Evolutionary conservation across 1,284 basidiomycete species (phyloP).

Genomic region (Puccinia polysora): DNA sequence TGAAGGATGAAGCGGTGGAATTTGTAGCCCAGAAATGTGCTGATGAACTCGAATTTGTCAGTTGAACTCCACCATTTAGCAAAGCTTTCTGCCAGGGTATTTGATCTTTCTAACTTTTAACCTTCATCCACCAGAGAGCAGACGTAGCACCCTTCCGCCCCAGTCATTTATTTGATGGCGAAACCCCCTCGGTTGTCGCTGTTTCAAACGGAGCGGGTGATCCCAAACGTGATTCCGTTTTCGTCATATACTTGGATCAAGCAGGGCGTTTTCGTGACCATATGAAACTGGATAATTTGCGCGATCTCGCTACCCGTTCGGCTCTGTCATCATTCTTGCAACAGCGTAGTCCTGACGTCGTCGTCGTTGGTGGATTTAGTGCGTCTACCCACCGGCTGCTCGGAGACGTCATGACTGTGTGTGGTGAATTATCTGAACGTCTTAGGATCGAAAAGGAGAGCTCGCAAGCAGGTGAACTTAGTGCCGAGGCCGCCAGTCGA

Average conservation of each 20-base stretch:
- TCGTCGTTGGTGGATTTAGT: conserved; percentile 73
- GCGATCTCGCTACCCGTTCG: conserved; percentile 45
- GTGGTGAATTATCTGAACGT: conserved; percentile 45
- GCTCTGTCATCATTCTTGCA: conserved; percentile 73
- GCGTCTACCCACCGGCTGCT: conserved; percentile 47
- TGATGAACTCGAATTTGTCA: conserved; percentile 66
- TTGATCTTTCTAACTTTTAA: conserved; percentile 34
- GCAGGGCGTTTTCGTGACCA: conserved; percentile 82
- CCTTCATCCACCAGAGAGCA: conserved; percentile 51
- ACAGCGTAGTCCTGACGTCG: conserved; percentile 76
- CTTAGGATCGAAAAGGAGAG: conserved; percentile 27
- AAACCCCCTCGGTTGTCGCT: conserved; percentile 78
- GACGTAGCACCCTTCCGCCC: conserved; percentile 66
- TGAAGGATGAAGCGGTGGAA: conserved; percentile 87
- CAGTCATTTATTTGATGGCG: conserved; percentile 63
- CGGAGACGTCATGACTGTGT: conserved; percentile 40
- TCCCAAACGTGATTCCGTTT: conserved; percentile 80
- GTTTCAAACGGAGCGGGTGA: conserved; percentile 93
- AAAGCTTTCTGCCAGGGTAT: conserved; percentile 6
- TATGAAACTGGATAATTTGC: conserved; percentile 70
- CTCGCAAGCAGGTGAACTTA: conserved; percentile 4
- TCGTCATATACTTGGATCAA: conserved; percentile 78
- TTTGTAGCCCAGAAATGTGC: conserved; percentile 66
- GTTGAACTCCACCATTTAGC: conserved; percentile 49
- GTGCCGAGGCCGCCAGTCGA: conserved; percentile 20